A percentile compares a stretch with the other conserved stretches of the same genome.
phyloP scores from a whole-genome alignment of 148 eudicot species.

The Nepenthes gracilis region DNA sequence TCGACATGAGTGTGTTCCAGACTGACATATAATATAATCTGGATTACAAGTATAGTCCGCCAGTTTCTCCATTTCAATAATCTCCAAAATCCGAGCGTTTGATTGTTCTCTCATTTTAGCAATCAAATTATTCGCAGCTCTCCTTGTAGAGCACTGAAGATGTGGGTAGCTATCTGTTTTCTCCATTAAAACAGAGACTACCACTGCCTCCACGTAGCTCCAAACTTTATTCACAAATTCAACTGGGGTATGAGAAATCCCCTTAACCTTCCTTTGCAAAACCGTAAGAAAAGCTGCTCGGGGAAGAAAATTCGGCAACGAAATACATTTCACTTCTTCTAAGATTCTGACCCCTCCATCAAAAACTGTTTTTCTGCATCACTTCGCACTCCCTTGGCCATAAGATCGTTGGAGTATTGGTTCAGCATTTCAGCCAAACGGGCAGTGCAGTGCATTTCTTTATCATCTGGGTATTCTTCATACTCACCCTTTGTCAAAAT shows the following conservation, averaged over 20 bases:
- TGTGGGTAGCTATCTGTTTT: constrained; percentile 32
- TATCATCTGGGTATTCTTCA: constrained; percentile 13
- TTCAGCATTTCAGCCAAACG: constrained; percentile 1
- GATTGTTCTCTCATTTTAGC: constrained; percentile 21
- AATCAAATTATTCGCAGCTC: constrained; percentile 23
- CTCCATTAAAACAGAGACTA: constrained; percentile 16
- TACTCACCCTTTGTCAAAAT: constrained; percentile 7
- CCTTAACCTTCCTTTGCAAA: constrained; percentile 24
- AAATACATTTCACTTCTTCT: constrained; percentile 38
- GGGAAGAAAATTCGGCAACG: constrained; percentile 50
- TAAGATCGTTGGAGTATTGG: constrained; percentile 14
- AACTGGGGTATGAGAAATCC: constrained; percentile 14
- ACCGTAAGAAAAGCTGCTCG: constrained; percentile 23
- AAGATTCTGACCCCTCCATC: constrained; percentile 26
- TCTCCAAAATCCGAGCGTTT: constrained; percentile 19
- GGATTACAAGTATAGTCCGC: constrained; percentile 34
- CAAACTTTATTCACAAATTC: constrained; percentile 29
- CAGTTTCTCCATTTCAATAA: constrained; percentile 32
- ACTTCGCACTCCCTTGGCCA: constrained; percentile 1
- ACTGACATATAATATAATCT: constrained; percentile 29
- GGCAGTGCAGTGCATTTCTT: constrained; percentile 2
- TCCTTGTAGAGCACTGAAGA: constrained; percentile 15
- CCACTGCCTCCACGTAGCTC: constrained; percentile 27
- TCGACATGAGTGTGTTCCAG: constrained; percentile 22
- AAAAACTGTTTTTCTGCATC: background rate